Percentiles rank a stretch among this genome's conserved stretches.
These are phyloP conservation scores for Rubroshorea leprosula DNA, from an alignment of 345 rosid species.

Conservation along the genomic window DNA sequence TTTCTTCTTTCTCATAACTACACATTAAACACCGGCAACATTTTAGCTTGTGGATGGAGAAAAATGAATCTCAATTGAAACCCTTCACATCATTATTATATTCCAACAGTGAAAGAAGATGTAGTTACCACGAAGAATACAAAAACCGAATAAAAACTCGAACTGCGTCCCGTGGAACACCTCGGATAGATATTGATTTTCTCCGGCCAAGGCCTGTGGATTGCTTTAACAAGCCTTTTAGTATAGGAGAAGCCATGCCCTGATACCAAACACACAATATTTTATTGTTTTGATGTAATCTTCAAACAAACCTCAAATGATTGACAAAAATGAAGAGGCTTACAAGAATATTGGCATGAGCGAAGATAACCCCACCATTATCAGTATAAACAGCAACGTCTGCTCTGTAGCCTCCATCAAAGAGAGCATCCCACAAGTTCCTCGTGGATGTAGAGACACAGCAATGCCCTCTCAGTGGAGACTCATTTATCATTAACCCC, in stretches of 20 bases:
- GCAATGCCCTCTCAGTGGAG: conserved; percentile 20
- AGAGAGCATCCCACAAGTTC: conserved; percentile 68
- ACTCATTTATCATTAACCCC: conserved; percentile 11
- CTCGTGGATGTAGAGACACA: conserved; percentile 33
- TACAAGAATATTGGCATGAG: conserved; percentile 73
- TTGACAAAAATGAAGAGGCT: conserved; percentile 17
- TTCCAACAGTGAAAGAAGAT: neutral
- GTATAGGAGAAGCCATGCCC: conserved; percentile 79
- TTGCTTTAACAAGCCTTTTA: conserved; percentile 69
- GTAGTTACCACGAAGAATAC: conserved; percentile 74
- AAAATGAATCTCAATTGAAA: too few species aligned
- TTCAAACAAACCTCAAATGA: neutral
- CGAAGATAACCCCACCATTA: conserved; percentile 45
- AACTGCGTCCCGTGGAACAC: conserved; percentile 70
- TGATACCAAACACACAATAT: conserved; percentile 18
- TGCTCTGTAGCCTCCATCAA: conserved; percentile 64
- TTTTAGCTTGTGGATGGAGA: conserved; percentile 6
- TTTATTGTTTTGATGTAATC: neutral
- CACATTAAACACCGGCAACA: conserved; percentile 14
- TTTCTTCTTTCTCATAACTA: conserved; percentile 67
- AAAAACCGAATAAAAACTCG: conserved; percentile 68
- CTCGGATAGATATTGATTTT: conserved; percentile 49
- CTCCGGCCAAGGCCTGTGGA: conserved; percentile 41
- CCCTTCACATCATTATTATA: neutral
- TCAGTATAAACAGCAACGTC: conserved; percentile 55